Conservation (phyloP, 768 basidiomycete species). For the Suillus cothurnatus region DNA sequence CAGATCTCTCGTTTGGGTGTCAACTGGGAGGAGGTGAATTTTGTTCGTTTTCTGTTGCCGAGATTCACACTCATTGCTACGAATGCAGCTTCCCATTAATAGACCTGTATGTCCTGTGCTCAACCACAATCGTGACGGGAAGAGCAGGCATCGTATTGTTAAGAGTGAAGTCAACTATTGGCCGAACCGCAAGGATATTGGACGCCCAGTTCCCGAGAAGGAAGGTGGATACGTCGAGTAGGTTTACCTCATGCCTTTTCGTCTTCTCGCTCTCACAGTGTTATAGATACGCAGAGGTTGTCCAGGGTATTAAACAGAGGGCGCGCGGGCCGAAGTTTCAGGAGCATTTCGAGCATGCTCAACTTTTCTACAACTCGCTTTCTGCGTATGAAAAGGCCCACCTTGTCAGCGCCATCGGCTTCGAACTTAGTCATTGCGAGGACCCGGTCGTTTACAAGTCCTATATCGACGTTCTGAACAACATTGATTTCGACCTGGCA, state of each 20-base stretch:
- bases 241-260: constrained; percentile 17
- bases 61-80: background rate
- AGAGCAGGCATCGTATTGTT: constrained; percentile 55
- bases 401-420: constrained; percentile 67
- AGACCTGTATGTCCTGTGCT: constrained; percentile 75
- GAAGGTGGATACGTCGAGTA: constrained; percentile 65
- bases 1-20: constrained; percentile 79
- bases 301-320: constrained; percentile 59
- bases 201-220: constrained; percentile 46
- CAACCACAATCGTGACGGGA: constrained; percentile 68
- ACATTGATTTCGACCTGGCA: constrained; percentile 77
- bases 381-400: constrained; percentile 68
- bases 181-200: constrained; percentile 69
- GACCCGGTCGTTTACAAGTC: constrained; percentile 69
- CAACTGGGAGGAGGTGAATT: constrained; percentile 69
- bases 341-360: constrained; percentile 74
- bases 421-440: constrained; percentile 85
- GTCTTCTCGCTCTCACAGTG: constrained; percentile 20
- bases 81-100: constrained; percentile 73
- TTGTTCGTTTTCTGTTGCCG: background rate
- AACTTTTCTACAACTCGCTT: constrained; percentile 86
- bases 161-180: constrained; percentile 73
- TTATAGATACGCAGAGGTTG: constrained; percentile 48
- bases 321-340: constrained; percentile 72
- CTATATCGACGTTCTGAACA: constrained; percentile 67